These are phyloP conservation scores for Penicillium cinerascens DNA, from an alignment of 495 filamentous ascomycete species.

Conservation along the genomic window DNA sequence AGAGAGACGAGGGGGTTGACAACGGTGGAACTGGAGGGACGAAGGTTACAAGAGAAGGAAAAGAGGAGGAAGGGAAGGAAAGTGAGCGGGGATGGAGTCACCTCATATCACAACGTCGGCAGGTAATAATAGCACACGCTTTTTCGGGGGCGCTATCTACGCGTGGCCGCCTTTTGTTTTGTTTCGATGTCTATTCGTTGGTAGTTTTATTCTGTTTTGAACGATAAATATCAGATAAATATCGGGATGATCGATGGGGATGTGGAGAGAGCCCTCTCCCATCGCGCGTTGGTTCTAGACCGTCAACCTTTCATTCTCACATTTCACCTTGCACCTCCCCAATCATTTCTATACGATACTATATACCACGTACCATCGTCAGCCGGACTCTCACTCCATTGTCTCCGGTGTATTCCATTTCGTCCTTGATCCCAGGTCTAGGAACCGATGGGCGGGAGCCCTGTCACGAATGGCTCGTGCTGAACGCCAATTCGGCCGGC, in stretches of 20 bases:
- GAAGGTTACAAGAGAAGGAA: slow-evolving; percentile 11
- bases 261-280: not conserved
- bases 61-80: slow-evolving; percentile 13
- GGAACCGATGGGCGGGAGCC: slow-evolving; percentile 22
- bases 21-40: slow-evolving; percentile 7
- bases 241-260: not conserved
- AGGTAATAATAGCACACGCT: not conserved
- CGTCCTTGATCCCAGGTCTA: slow-evolving; percentile 10
- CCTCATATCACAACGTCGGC: slow-evolving; percentile 25
- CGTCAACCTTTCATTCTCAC: not conserved
- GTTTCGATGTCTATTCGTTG: not conserved
- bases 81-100: slow-evolving; percentile 31
- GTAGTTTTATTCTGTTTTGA: not conserved
- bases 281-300: not conserved
- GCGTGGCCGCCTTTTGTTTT: not conserved
- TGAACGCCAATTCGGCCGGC: slow-evolving; percentile 22
- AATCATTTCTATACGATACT: not conserved
- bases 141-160: not conserved
- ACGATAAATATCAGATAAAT: not conserved
- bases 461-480: slow-evolving; percentile 23
- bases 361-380: not conserved
- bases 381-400: not conserved
- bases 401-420: slow-evolving; percentile 30
- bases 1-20: not conserved
- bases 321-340: not conserved